Base-by-base conservation (phyloP, 192 early-diverging fungal genomes). In the Pilobolus umbonatus region DNA sequence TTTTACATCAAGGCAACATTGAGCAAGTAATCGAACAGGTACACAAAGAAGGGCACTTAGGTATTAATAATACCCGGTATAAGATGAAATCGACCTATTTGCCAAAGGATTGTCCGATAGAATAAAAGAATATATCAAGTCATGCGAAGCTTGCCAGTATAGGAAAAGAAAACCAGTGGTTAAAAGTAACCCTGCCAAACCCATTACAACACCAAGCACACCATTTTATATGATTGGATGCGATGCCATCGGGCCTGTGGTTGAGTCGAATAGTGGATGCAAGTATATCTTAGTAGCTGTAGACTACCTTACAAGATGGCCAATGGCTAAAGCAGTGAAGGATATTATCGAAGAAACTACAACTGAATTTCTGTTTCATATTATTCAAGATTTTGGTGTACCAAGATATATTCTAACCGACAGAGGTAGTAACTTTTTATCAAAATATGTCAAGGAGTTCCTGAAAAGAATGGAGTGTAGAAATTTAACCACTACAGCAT, bases 231-330 rank as follows among this genome's bases (percentile, higher is more conserved):
- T 62, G 61, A 22, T 62, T 4, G 61, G 43, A 1, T 38, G 28
- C 19, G 51, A 62, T 48, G 42, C 52, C 4, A 32, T 62, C 9
- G 61, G 61, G 0, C 61, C 52, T 1, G 17, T 62, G 10, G 2
- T 26, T 4, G 2, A 21, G 5, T 36, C 55, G 0, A 24, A 31
- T 0, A 9, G 29, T 17, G 58, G 63, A 17, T 67, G 64, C 14
- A 1, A 29, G 1, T 64, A 60, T 31, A 66, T 72, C 7, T 21
- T 72, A 3, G 36, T 61, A 1, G 62, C 60, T 7, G 50, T 61
- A 3, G 64, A 66, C 36, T 63, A 72, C 28, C 12, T 58, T 2
- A 72, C 61, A 3, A 52, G 42, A 15, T 71, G 62, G 59, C 69
- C 63, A 1, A 44, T 61, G 8, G 63, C 63, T 0, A 19, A 1